A percentile compares a stretch with the other conserved stretches of the same genome.
phyloP scores from a whole-genome alignment of 768 basidiomycete species.

The Tylopilus felleus region DNA sequence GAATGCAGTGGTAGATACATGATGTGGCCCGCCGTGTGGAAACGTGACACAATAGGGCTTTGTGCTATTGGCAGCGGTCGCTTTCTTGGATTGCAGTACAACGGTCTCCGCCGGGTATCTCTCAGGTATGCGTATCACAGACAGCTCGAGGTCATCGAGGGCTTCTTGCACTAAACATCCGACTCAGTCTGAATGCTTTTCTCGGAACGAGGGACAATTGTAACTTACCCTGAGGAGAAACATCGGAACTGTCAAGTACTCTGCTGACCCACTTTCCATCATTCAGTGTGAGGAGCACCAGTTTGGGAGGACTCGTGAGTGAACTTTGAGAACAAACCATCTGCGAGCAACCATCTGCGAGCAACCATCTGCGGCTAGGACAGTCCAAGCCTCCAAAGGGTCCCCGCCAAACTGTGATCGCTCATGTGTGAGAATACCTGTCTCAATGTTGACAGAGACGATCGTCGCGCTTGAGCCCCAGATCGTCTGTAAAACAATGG shows the following conservation, averaged over 20 bases:
- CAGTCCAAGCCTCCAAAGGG: background rate
- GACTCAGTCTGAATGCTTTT: background rate
- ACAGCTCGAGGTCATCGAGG: background rate
- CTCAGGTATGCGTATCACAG: background rate
- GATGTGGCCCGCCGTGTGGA: conserved; percentile 62
- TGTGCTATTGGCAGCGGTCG: background rate
- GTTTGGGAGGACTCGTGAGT: background rate
- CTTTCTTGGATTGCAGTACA: conserved; percentile 34
- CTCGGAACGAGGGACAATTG: background rate
- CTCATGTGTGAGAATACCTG: background rate
- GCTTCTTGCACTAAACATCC: background rate
- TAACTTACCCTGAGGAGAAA: background rate
- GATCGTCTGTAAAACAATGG: background rate
- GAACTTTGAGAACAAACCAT: background rate
- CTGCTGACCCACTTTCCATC: background rate
- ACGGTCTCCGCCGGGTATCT: conserved; percentile 47
- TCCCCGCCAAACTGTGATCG: background rate
- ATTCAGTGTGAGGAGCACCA: background rate
- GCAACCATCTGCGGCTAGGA: background rate
- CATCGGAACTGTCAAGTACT: background rate
- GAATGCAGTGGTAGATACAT: conserved; percentile 43
- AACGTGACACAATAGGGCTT: conserved; percentile 35
- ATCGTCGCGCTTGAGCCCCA: background rate
- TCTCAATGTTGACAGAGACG: background rate
- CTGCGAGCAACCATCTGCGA: background rate